Conservation (phyloP, 306 rosid genomes). For the Pueraria montana region DNA sequence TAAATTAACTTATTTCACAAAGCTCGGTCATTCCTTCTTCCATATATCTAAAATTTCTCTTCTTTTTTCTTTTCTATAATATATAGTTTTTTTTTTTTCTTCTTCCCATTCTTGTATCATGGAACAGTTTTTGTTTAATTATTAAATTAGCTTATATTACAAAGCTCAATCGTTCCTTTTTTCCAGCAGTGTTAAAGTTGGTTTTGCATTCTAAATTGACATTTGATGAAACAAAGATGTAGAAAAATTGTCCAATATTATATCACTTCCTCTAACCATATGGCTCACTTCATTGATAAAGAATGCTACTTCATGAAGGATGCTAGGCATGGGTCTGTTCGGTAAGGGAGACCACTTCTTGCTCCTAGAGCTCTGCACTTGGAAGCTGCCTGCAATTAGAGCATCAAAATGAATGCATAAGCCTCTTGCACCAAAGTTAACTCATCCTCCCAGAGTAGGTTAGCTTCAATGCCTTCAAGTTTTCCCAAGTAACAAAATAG, state of each 20-base stretch:
- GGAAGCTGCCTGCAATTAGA: constrained; percentile 71
- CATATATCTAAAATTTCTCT: not conserved
- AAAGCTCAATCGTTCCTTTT: not conserved
- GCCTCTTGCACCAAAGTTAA: not conserved
- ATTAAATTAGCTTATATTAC: not conserved
- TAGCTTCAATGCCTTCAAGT: constrained; percentile 8
- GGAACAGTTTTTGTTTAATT: not conserved
- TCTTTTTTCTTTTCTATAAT: no score
- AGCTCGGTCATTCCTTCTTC: not conserved
- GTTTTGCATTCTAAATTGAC: not conserved
- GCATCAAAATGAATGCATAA: constrained; percentile 33
- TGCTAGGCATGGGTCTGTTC: constrained; percentile 59
- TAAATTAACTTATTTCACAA: not conserved
- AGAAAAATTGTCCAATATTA: not conserved
- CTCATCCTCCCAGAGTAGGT: not conserved
- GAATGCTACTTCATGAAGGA: constrained; percentile 51
- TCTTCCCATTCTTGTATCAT: not conserved
- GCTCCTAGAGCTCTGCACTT: constrained; percentile 87
- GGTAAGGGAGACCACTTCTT: constrained; percentile 75
- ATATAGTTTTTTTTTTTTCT: no score
- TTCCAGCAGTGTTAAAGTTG: not conserved
- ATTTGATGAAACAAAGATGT: not conserved
- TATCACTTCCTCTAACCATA: not conserved
- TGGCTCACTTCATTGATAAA: not conserved
- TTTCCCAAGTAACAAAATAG: not conserved